A percentile compares a stretch with the other conserved stretches of the same genome.
Evolutionary conservation across 495 filamentous ascomycete species (phyloP).

Genomic region (Talaromyces nanjingensis): DNA sequence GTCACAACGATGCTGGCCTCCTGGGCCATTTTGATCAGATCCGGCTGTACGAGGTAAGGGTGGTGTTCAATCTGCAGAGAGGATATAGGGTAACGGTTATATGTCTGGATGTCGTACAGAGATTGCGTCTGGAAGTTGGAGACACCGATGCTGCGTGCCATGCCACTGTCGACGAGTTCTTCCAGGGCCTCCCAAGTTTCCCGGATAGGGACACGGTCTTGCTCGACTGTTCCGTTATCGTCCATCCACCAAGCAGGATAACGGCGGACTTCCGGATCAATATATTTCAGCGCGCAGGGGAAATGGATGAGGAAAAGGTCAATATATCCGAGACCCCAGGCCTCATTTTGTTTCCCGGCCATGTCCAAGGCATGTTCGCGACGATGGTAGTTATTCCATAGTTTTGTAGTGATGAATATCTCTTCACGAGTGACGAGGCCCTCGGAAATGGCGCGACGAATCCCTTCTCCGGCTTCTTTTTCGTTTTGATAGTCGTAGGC

Average conservation of each 20-base stretch:
- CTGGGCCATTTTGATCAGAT: constrained; percentile 41
- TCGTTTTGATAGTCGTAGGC: constrained; percentile 1
- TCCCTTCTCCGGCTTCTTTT: constrained; percentile 1
- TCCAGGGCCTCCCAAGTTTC: constrained; percentile 48
- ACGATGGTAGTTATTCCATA: constrained; percentile 54
- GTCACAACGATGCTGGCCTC: constrained; percentile 47
- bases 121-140: constrained; percentile 59
- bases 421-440: constrained; percentile 25
- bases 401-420: constrained; percentile 50
- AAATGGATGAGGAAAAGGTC: constrained; percentile 59
- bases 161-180: constrained; percentile 34
- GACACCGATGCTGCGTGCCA: constrained; percentile 51
- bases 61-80: constrained; percentile 49
- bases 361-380: constrained; percentile 32
- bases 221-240: constrained; percentile 13
- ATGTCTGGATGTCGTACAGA: constrained; percentile 51
- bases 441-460: neutral
- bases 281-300: constrained; percentile 33
- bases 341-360: constrained; percentile 42
- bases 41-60: constrained; percentile 45
- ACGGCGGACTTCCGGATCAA: neutral
- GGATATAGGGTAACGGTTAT: constrained; percentile 44
- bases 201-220: constrained; percentile 29
- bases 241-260: neutral
- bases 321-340: constrained; percentile 47